Evolutionary conservation across 2,329 filamentous ascomycete species (phyloP).

Genomic region (Colletotrichum shisoi): DNA sequence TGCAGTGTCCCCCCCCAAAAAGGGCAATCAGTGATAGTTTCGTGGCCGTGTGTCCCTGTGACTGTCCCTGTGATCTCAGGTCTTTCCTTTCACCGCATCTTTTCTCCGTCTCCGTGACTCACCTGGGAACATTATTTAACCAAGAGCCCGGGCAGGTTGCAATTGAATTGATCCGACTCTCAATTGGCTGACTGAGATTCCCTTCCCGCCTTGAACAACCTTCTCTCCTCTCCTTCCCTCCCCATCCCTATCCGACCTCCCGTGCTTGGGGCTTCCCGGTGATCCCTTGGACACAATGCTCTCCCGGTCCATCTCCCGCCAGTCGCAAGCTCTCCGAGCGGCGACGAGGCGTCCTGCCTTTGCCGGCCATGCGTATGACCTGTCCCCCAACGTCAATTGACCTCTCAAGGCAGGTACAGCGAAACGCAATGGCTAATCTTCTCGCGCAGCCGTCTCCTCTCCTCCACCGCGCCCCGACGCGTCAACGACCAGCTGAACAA

Average conservation of each 20-base stretch:
- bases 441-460: conserved; percentile 58
- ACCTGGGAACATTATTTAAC: conserved; percentile 24
- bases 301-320: conserved; percentile 38
- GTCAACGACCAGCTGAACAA: conserved; percentile 76
- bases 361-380: conserved; percentile 41
- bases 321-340: conserved; percentile 42
- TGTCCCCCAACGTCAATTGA: conserved; percentile 9
- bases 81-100: conserved; percentile 25
- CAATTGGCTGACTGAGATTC: too few relatives aligned
- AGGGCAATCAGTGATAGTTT: conserved; percentile 19
- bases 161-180: conserved; percentile 13
- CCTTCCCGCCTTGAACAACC: too few relatives aligned
- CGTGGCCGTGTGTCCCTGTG: conserved; percentile 44
- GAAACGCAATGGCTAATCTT: conserved; percentile 24
- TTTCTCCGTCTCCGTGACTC: conserved; percentile 38
- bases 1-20: conserved; percentile 1
- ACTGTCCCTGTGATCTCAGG: conserved; percentile 46
- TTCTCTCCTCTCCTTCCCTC: conserved; percentile 4
- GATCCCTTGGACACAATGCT: conserved; percentile 40
- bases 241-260: conserved; percentile 9
- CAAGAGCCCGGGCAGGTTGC: conserved; percentile 13
- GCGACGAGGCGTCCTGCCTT: conserved; percentile 39
- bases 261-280: conserved; percentile 16
- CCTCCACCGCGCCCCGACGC: conserved; percentile 58
- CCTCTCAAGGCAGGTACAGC: neutral